These are phyloP conservation scores for Colletotrichum filicis DNA, from an alignment of 2,329 filamentous ascomycete genomes.

Conservation along the genomic window DNA sequence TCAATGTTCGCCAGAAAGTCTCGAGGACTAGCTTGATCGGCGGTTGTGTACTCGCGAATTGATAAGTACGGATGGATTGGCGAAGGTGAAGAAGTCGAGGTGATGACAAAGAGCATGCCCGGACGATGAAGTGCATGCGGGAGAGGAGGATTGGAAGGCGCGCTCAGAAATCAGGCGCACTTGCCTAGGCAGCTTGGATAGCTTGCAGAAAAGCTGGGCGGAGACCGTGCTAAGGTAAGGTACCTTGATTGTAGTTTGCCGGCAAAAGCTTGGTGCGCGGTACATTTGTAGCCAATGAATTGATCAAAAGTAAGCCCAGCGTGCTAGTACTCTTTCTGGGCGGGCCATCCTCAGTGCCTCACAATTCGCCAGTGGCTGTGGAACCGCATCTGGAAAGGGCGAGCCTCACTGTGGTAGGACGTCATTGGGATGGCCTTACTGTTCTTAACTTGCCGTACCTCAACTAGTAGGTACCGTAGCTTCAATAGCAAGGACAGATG, in stretches of 20 bases:
- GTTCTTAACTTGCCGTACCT: neutral
- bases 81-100: neutral
- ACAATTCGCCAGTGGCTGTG: neutral
- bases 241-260: neutral
- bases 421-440: slow-evolving; percentile 13
- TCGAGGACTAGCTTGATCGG: neutral
- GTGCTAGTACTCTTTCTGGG: neutral
- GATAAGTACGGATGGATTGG: neutral
- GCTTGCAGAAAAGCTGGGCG: slow-evolving; percentile 33
- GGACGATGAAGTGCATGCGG: slow-evolving; percentile 5
- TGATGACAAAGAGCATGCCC: slow-evolving; percentile 16
- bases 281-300: neutral
- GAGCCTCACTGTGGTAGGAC: slow-evolving; percentile 4
- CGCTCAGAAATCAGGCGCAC: slow-evolving; percentile 14
- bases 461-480: neutral
- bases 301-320: neutral
- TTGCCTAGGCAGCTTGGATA: slow-evolving; percentile 17
- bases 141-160: slow-evolving; percentile 23
- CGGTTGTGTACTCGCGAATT: neutral
- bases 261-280: neutral
- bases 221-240: neutral
- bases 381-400: slow-evolving; percentile 13
- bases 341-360: slow-evolving; percentile 11
- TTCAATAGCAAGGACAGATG: neutral
- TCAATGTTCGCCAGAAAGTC: neutral